Evolutionary conservation across 345 rosid species (phyloP).

Genomic region (Brassica juncea): DNA sequence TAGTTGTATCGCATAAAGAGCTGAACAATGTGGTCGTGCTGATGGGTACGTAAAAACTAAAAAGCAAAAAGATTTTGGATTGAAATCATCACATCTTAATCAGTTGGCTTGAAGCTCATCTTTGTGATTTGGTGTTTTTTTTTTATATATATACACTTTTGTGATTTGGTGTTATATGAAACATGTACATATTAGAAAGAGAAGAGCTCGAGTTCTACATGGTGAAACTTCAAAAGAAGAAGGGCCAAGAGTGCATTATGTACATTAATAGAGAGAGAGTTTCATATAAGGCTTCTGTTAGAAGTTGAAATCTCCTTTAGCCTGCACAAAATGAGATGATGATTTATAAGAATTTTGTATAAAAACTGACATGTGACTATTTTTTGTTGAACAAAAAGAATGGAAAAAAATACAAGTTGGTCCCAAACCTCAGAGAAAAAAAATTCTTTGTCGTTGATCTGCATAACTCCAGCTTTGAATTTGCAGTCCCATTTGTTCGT

Average conservation of each 20-base stretch:
- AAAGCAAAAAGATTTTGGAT: background rate
- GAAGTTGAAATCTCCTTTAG: slow-evolving; percentile 22
- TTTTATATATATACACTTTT: no score
- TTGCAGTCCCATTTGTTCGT: slow-evolving; percentile 21
- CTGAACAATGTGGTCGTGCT: slow-evolving; percentile 24
- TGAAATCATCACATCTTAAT: background rate
- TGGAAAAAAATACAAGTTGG: background rate
- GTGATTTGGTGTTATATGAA: background rate
- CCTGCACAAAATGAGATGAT: slow-evolving; percentile 11
- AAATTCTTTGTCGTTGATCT: slow-evolving; percentile 3
- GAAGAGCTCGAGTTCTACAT: slow-evolving; percentile 26
- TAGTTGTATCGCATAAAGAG: slow-evolving; percentile 3
- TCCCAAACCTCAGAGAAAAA: slow-evolving; percentile 3
- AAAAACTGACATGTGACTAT: no score
- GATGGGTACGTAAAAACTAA: slow-evolving; percentile 2
- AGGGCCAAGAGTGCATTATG: no score
- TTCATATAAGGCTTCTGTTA: background rate
- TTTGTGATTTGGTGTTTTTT: no score
- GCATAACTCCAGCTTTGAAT: slow-evolving; percentile 7
- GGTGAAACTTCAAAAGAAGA: no score
- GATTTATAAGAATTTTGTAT: no score
- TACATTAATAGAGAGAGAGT: no score
- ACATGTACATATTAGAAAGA: slow-evolving; percentile 28
- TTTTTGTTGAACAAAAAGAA: background rate
- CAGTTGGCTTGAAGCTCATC: background rate